Percentiles rank a stretch among this genome's conserved stretches.
phyloP scores from a whole-genome alignment of 2,329 filamentous ascomycete genomes.

The Hypoxylon sp. region DNA sequence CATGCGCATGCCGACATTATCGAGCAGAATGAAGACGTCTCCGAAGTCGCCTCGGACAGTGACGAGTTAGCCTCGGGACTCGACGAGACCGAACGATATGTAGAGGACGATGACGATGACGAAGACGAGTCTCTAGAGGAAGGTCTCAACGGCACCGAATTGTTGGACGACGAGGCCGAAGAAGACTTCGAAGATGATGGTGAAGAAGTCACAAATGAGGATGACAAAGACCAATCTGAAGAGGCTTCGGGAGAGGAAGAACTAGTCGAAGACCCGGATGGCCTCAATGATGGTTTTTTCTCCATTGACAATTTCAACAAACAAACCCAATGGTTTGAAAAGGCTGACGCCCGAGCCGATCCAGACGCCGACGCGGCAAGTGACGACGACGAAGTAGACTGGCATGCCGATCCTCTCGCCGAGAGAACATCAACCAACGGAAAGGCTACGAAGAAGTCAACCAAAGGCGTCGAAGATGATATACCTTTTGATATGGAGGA shows the following conservation, averaged over 20 bases:
- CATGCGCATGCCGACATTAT: constrained; percentile 47
- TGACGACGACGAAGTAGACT: constrained; percentile 89
- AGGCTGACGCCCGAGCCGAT: constrained; percentile 81
- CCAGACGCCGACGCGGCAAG: constrained; percentile 76
- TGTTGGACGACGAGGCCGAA: constrained; percentile 39
- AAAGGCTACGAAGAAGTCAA: constrained; percentile 46
- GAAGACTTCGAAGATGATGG: constrained; percentile 48
- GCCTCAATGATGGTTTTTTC: constrained; percentile 97
- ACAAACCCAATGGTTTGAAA: constrained; percentile 87
- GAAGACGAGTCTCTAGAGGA: constrained; percentile 46
- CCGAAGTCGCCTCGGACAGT: constrained; percentile 36
- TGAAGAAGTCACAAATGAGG: constrained; percentile 52
- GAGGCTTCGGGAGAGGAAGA: constrained; percentile 60
- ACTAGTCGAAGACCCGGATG: constrained; percentile 76
- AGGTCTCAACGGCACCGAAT: constrained; percentile 40
- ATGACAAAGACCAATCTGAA: constrained; percentile 59
- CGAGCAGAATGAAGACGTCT: constrained; percentile 50
- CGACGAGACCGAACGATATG: constrained; percentile 47
- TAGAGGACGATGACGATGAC: constrained; percentile 45
- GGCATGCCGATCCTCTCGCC: constrained; percentile 78
- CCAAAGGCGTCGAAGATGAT: constrained; percentile 51
- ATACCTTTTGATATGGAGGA: constrained; percentile 53
- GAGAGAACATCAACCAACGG: constrained; percentile 40
- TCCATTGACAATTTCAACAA: constrained; percentile 98
- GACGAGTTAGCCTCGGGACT: constrained; percentile 40